A percentile compares a stretch with the other conserved stretches of the same genome.
Evolutionary conservation across 768 basidiomycete species (phyloP).

Genomic region (Lactifluus pinguis): DNA sequence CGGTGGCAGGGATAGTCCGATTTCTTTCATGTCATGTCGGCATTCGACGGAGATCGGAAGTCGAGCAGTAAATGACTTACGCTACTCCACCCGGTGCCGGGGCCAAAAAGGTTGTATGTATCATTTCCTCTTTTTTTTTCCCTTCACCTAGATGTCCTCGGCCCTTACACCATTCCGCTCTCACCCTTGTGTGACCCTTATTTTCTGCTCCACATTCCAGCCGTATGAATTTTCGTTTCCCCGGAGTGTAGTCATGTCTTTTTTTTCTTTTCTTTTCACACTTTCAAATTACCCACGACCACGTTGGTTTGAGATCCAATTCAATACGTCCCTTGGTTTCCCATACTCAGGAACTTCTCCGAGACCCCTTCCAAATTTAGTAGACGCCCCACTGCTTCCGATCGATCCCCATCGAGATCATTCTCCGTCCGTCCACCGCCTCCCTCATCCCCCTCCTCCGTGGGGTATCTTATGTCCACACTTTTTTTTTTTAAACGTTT

Average conservation of each 20-base stretch:
- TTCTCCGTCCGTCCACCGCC: not conserved
- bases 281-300: not conserved
- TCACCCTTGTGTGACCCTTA: not conserved
- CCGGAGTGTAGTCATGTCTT: not conserved
- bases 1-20: constrained; percentile 3
- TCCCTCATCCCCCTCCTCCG: no score
- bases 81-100: not conserved
- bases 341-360: not conserved
- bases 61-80: not conserved
- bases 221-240: not conserved
- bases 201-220: not conserved
- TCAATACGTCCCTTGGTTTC: not conserved
- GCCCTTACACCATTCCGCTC: not conserved
- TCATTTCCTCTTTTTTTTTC: not conserved
- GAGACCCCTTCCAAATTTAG: constrained; percentile 4
- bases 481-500: not conserved
- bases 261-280: not conserved
- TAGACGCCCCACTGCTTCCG: not conserved
- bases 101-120: not conserved
- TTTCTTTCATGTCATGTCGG: not conserved
- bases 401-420: constrained; percentile 13
- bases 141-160: not conserved
- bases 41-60: not conserved
- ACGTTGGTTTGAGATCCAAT: constrained; percentile 5
- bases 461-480: not conserved